phyloP scores from a whole-genome alignment of 768 basidiomycete genomes.

The Boletus subparvulus region DNA sequence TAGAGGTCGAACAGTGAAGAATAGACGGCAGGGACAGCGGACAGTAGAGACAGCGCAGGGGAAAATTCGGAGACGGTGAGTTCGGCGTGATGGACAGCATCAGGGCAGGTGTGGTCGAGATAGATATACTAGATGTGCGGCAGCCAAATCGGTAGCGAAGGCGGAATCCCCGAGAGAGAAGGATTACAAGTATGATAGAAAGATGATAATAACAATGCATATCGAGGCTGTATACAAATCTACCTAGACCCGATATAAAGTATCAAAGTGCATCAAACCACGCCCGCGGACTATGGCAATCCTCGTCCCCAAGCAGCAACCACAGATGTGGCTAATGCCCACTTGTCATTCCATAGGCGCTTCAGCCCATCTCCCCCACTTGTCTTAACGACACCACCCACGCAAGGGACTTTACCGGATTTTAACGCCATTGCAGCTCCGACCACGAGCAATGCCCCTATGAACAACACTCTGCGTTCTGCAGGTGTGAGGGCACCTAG shows the following conservation, averaged over 20 bases:
- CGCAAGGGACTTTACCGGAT: constrained; percentile 12
- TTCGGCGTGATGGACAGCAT: too few species aligned
- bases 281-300: constrained; percentile 14
- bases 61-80: too few species aligned
- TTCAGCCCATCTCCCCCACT: constrained; percentile 22
- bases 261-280: background rate
- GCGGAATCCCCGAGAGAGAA: too few species aligned
- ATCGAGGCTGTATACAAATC: background rate
- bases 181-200: background rate
- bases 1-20: too few species aligned
- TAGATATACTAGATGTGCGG: too few species aligned
- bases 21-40: too few species aligned
- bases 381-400: constrained; percentile 12
- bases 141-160: too few species aligned
- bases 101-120: too few species aligned
- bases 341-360: constrained; percentile 25
- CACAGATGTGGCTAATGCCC: constrained; percentile 20
- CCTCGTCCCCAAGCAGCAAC: constrained; percentile 31
- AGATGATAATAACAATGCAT: background rate
- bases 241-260: background rate
- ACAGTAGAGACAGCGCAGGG: too few species aligned
- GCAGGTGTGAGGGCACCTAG: constrained; percentile 27
- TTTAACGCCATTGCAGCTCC: constrained; percentile 63
- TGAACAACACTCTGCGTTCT: constrained; percentile 43
- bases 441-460: constrained; percentile 66